Evolutionary conservation across 2,329 filamentous ascomycete species (phyloP), one percentile per base, ranked within the genome.

Genomic region (Aureobasidium sp.): DNA sequence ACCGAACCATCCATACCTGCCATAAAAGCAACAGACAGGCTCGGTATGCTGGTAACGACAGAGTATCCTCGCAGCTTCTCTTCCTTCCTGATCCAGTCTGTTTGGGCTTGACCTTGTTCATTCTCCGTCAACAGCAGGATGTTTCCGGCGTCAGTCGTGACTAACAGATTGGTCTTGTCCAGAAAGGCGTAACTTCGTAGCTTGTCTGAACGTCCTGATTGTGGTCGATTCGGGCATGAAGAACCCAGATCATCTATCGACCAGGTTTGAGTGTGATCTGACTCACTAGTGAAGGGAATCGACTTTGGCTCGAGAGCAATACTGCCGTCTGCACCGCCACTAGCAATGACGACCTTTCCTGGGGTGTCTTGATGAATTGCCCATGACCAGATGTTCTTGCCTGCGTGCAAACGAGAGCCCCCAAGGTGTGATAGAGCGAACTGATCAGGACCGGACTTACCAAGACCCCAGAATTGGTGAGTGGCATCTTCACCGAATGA

Each of bases 381-480:
- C 40, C 85, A 80, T 0, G 91, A 86, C 92, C 93, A 97, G 7
- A 97, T 85, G 70, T 97, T 91, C 73, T 97, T 99, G 7, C 94
- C 94, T 37, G 79, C 81, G 70, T 97, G 92, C 63, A 85, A 82
- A 2, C 82, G 79, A 54, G 84, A 82, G 8, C 81, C 84, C 1
- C 79, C 77, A 1, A 79, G 70, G 56, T 88, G 81, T 14, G 73
- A 73, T 47, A 91, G 71, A 6, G 66, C 73, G 50, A 74, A 63
- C 44, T 49, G 44, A 35, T 17, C 50, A 14, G 59, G 22, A 17
- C 35, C 48, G 7, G 42, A 52, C 61, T 24, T 63, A 44, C 45
- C 50, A 27, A 56, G 73, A 58, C 24, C 67, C 77, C 92, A 97
- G 64, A 82, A 78, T 67, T 92, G 86, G 59, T 84, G 82, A 6